Evolutionary conservation across 306 rosid genomes (phyloP), one percentile per base, ranked within the genome.

Genomic region (Dryas octopetala): DNA sequence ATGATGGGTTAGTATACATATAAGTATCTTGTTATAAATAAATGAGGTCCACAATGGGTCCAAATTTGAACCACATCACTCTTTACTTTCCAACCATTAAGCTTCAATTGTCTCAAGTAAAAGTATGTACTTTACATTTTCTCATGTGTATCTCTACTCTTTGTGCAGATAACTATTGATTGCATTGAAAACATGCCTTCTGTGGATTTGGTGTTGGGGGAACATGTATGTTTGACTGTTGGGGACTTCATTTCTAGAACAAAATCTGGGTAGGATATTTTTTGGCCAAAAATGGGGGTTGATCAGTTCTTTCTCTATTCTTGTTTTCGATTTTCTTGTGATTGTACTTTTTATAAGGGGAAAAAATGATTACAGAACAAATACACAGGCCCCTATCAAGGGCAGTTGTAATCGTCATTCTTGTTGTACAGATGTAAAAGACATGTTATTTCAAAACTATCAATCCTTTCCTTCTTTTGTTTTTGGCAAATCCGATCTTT

Each of bases 171-270:
- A 68, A 75, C 64, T 9, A 82, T 90, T 43, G 87, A 85, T 68
- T 77, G 83, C 66, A 84, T 91, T 41, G 97, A 91, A 44, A 81
- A 80, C 9, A 78, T 74, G 62, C 93, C 96, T 44, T 74, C 85
- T 4, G 88, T 67, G 45, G 86, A 81, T 62, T 84, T 91, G 74
- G 81, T 82, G 57, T 83, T 87, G 75, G 88, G 89, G 28, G 76
- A 82, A 64, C 96, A 95, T 32, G 77, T 90, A 61, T 90, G 83
- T 81, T 80, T 91, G 74, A 83, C 89, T 0, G 89, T 86, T 6
- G 96, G 95, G 41, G 98, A 91, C 68, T 84, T 70, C 63, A 55
- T 40, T 64, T 78, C 60, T 55, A 73, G 44, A 64, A 54, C 80
- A 47, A 77, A 74, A 65, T 28, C 86, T 48, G 68, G 23, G 5